phyloP scores from a whole-genome alignment of 495 filamentous ascomycete species.

The Sporormia fimetaria region DNA sequence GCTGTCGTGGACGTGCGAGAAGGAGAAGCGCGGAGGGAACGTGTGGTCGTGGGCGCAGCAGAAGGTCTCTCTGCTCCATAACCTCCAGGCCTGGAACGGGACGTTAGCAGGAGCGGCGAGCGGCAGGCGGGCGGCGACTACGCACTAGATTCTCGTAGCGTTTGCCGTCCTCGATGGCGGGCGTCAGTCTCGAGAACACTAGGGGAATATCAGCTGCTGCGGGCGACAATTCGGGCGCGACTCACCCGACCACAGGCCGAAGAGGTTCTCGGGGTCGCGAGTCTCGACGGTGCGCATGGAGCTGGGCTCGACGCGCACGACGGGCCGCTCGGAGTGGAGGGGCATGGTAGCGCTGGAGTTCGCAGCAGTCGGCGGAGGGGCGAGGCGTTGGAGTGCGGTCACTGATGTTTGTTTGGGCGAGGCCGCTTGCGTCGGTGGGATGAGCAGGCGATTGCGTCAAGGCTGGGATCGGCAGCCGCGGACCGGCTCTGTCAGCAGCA shows the following conservation, averaged over 20 bases:
- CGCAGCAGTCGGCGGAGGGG: constrained; percentile 8
- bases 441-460: too few species aligned
- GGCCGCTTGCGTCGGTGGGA: constrained; percentile 10
- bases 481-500: too few species aligned
- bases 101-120: too few species aligned
- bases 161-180: constrained; percentile 85
- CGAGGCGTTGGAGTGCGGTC: neutral
- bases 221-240: too few species aligned
- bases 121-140: too few species aligned
- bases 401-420: neutral
- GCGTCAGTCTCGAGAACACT: constrained; percentile 94
- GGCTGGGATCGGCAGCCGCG: too few species aligned
- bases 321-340: constrained; percentile 26
- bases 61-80: constrained; percentile 94
- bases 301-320: constrained; percentile 29
- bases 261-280: constrained; percentile 79
- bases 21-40: constrained; percentile 40
- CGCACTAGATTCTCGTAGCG: constrained; percentile 92
- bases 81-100: constrained; percentile 83
- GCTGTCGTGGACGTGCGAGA: constrained; percentile 30
- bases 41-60: constrained; percentile 67
- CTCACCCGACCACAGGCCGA: constrained; percentile 97
- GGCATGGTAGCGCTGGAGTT: constrained; percentile 27
- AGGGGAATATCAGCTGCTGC: constrained; percentile 4
- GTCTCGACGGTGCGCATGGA: constrained; percentile 86